Conservation (phyloP, 2,329 filamentous ascomycete species). For the Diatrype stigma region DNA sequence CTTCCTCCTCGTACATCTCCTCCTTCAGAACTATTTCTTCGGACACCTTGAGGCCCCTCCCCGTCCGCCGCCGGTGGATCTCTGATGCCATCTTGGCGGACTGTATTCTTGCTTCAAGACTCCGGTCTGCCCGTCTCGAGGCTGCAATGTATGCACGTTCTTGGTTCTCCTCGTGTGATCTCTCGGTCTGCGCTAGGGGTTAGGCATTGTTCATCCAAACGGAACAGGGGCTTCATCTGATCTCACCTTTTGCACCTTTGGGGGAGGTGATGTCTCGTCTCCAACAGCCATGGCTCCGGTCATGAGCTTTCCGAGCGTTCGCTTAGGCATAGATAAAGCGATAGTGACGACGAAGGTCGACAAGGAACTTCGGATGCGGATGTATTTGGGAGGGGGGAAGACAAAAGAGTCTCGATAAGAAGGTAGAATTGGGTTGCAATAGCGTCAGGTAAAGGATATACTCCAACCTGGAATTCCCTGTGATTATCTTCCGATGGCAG, state of each 20-base stretch:
- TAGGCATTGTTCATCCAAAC: slow-evolving; percentile 5
- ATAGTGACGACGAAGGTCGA: not conserved
- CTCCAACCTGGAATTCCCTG: no score
- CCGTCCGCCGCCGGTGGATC: slow-evolving; percentile 84
- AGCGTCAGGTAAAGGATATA: no score
- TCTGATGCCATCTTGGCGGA: slow-evolving; percentile 86
- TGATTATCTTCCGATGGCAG: no score
- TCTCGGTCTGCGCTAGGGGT: slow-evolving; percentile 53
- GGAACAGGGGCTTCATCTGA: no score
- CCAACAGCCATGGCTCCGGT: slow-evolving; percentile 25
- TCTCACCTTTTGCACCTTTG: slow-evolving; percentile 32
- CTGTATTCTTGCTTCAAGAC: slow-evolving; percentile 80
- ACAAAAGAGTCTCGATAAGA: no score
- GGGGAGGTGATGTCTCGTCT: slow-evolving; percentile 26
- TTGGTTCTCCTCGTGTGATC: slow-evolving; percentile 77
- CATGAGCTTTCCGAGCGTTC: slow-evolving; percentile 28
- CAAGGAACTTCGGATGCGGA: not conserved
- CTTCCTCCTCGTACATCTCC: slow-evolving; percentile 95
- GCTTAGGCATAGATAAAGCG: slow-evolving; percentile 33
- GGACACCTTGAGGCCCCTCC: slow-evolving; percentile 74
- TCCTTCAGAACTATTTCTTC: slow-evolving; percentile 85
- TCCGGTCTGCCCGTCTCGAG: slow-evolving; percentile 80
- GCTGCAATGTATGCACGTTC: slow-evolving; percentile 90
- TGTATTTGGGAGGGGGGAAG: not conserved
- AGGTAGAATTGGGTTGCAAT: no score